phyloP scores from a whole-genome alignment of 2,329 filamentous ascomycete species.

The Botrytis pseudocinerea region DNA sequence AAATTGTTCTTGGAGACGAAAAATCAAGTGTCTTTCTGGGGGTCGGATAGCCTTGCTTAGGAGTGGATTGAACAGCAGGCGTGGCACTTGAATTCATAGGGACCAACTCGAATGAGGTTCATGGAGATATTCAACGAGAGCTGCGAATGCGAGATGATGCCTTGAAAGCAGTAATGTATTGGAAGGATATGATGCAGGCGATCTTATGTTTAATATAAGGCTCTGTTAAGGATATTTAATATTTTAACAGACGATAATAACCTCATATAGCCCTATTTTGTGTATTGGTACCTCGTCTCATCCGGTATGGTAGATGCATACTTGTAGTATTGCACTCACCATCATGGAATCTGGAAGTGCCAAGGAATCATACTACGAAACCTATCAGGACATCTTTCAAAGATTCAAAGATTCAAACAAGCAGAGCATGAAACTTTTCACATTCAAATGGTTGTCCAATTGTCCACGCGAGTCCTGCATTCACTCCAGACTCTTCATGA shows the following conservation, averaged over 20 bases:
- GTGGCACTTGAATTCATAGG: conserved; percentile 12
- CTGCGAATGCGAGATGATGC: not conserved
- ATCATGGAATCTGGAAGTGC: not conserved
- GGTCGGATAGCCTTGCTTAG: conserved; percentile 16
- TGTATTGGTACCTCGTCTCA: not conserved
- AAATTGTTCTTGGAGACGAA: conserved; percentile 18
- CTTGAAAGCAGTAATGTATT: not conserved
- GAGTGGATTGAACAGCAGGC: conserved; percentile 10
- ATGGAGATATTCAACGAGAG: not conserved
- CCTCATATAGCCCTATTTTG: no score
- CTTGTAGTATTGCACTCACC: not conserved
- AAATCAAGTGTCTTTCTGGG: not conserved
- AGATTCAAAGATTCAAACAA: not conserved
- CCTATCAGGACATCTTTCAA: not conserved
- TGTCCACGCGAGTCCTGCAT: not conserved
- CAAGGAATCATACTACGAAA: not conserved
- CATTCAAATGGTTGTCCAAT: not conserved
- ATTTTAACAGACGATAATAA: no score
- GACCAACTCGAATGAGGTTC: not conserved
- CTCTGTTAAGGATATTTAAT: not conserved
- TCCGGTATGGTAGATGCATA: no score
- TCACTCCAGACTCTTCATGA: not conserved
- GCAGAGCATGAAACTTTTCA: not conserved
- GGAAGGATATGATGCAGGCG: not conserved
- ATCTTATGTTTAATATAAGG: not conserved